Percentiles rank a stretch among this genome's conserved stretches.
Evolutionary conservation across 305 asterid genomes (phyloP).

Genomic region (Fraxinus sp.): DNA sequence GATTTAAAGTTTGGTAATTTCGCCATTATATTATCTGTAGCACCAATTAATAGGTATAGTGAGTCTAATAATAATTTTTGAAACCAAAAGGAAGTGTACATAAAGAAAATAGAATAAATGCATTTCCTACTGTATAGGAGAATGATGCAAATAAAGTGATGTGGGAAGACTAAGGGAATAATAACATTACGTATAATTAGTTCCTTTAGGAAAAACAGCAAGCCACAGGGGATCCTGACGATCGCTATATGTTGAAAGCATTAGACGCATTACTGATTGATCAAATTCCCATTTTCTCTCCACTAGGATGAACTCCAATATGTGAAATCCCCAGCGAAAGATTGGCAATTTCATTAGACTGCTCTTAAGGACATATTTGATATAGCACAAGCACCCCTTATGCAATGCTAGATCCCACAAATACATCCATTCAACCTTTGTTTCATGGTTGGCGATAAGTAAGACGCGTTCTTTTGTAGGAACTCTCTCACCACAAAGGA

Average conservation of each 20-base stretch:
- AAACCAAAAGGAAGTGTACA: background rate
- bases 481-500: constrained; percentile 53
- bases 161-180: constrained; percentile 2
- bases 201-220: constrained; percentile 69
- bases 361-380: constrained; percentile 61
- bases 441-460: constrained; percentile 60
- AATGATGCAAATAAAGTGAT: background rate
- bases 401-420: constrained; percentile 62
- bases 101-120: background rate
- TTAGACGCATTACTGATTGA: constrained; percentile 37
- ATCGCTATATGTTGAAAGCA: constrained; percentile 43
- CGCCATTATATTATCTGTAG: background rate
- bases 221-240: constrained; percentile 61
- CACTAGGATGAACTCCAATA: constrained; percentile 61
- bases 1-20: background rate
- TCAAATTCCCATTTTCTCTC: constrained; percentile 66
- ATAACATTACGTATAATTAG: constrained; percentile 50
- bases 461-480: constrained; percentile 52
- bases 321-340: constrained; percentile 65
- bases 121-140: background rate
- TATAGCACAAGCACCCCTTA: constrained; percentile 60
- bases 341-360: constrained; percentile 65
- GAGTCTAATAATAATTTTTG: background rate
- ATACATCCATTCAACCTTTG: constrained; percentile 81
- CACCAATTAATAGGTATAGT: background rate